These are phyloP conservation scores for Rhododendron molle DNA, from an alignment of 148 eudicot species.

Conservation along the genomic window DNA sequence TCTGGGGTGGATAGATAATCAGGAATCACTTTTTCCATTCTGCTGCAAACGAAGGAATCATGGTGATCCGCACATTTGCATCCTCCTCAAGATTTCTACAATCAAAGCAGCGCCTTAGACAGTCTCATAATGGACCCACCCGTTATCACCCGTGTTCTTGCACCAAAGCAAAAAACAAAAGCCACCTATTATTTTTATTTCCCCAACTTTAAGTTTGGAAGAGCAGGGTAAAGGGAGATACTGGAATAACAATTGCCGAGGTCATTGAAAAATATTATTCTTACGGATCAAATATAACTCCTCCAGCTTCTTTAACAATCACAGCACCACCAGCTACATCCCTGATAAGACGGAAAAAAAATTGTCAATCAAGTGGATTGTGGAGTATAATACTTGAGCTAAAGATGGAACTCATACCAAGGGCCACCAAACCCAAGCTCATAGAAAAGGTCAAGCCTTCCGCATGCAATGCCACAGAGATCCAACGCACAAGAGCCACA, in stretches of 20 bases:
- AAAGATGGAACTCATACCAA: conserved; percentile 45
- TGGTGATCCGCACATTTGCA: neutral
- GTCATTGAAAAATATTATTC: conserved; percentile 2
- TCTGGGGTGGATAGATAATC: neutral
- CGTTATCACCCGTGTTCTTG: neutral
- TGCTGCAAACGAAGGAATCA: neutral
- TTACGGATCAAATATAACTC: conserved; percentile 71
- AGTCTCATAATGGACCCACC: neutral
- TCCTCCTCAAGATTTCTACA: neutral
- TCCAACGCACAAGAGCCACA: conserved; percentile 92
- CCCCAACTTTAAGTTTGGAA: neutral
- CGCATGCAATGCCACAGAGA: conserved; percentile 87
- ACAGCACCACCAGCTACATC: conserved; percentile 86
- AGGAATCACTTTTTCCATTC: neutral
- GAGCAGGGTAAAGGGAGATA: neutral
- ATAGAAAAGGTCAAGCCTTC: conserved; percentile 81
- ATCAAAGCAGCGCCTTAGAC: neutral
- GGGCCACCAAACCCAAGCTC: conserved; percentile 79
- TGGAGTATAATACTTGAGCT: neutral
- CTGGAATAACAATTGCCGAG: neutral
- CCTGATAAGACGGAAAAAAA: conserved; percentile 33
- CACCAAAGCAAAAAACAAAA: neutral
- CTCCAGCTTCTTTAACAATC: conserved; percentile 91
- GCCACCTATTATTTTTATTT: neutral
- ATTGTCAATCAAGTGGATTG: neutral